Evolutionary conservation across 345 rosid species (phyloP), one percentile per base, ranked within the genome.

Genomic region (Lagerstroemia speciosa): DNA sequence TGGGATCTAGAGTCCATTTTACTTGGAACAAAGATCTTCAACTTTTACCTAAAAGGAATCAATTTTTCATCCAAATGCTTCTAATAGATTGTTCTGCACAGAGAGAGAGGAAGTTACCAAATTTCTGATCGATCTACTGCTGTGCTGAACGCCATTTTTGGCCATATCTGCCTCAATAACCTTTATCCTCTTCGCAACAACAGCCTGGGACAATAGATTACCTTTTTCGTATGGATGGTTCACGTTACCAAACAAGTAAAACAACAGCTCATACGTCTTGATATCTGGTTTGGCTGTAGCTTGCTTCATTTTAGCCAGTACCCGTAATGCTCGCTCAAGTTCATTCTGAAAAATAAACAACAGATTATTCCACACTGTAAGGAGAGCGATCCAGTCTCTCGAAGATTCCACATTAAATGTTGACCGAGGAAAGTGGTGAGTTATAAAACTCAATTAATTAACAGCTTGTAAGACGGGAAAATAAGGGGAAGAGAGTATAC

Each of bases 121-220:
- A 72, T 85, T 82, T 66, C 69, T 82, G 66, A 82, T 80, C 68
- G 96, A 89, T 62, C 62, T 16, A 65, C 26, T 76, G 80, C 81
- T 91, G 77, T 91, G 99, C 67, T 75, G 86, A 72, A 89, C 74
- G 58, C 85, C 86, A 71, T 88, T 86, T 74, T 74, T 80, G 2
- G 76, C 75, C 99, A 91, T 91, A 77, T 89, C 93, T 82, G 60
- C 76, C 75, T 87, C 95, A 68, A 91, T 81, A 72, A 86, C 81
- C 3, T 80, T 78, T 74, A 91, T 83, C 80, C 99, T 81, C 81
- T 82, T 87, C 57, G 78, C 79, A 71, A 73, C 80, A 33, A 83
- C 87, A 70, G 71, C 81, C 67, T 79, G 86, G 26, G 97, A 89
- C 67, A 77, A 74, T 76, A 79, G 74, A 76, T 77, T 69, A 63